Conservation (phyloP, 176 grass and related monocot species). For the Saccharum officinarum region DNA sequence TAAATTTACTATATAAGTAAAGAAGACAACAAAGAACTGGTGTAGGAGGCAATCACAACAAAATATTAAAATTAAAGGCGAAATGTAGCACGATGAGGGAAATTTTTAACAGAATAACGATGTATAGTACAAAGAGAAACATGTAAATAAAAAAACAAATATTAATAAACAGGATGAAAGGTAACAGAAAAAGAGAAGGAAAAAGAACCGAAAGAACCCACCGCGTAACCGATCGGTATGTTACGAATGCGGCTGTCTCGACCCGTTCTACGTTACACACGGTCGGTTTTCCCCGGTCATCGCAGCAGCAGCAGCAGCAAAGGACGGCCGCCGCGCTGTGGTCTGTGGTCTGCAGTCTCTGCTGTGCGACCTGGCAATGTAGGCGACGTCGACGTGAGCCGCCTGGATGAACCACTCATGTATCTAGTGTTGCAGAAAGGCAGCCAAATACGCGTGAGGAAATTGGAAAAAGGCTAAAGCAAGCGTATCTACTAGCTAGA, state of each 20-base stretch:
- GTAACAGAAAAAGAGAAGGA: not conserved
- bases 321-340: not conserved
- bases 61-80: not conserved
- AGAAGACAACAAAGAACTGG: not conserved
- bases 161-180: not conserved
- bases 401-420: not conserved
- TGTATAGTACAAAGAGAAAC: too few relatives aligned
- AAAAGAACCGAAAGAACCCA: not conserved
- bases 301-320: not conserved
- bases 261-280: constrained; percentile 27
- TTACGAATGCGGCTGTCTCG: constrained; percentile 8
- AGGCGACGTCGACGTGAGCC: not conserved
- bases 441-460: constrained; percentile 11
- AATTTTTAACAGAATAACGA: too few relatives aligned
- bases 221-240: not conserved
- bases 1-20: not conserved
- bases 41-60: not conserved
- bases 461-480: not conserved
- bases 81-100: not conserved
- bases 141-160: too few relatives aligned
- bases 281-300: not conserved
- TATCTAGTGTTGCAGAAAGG: not conserved
- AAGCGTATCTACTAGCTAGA: too few relatives aligned
- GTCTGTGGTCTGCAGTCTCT: not conserved
- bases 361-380: not conserved